Conservation (phyloP, 331 rosid species). For the Pyrus hybrid region DNA sequence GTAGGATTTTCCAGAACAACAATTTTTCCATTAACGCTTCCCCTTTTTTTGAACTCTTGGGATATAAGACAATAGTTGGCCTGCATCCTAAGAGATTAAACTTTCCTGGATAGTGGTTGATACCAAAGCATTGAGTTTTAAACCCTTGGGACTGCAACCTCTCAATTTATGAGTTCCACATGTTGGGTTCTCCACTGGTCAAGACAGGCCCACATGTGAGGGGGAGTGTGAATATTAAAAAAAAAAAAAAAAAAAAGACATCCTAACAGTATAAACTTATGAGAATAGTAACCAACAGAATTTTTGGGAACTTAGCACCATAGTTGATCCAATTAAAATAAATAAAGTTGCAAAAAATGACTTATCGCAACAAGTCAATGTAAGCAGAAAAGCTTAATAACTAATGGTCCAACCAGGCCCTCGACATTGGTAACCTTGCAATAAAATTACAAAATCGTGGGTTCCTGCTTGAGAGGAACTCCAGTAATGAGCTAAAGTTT, state of each 20-base stretch:
- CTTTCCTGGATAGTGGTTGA: too few relatives aligned
- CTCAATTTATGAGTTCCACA: too few relatives aligned
- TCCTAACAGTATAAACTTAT: too few relatives aligned
- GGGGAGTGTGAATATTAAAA: too few relatives aligned
- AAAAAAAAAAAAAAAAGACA: too few relatives aligned
- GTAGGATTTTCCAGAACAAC: not conserved
- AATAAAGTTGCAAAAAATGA: not conserved
- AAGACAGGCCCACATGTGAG: too few relatives aligned
- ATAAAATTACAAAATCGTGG: not conserved
- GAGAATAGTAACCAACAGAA: too few relatives aligned
- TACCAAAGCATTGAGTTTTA: too few relatives aligned
- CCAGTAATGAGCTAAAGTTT: not conserved
- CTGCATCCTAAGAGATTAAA: too few relatives aligned
- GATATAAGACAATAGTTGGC: too few relatives aligned
- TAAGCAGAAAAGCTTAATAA: constrained; percentile 29
- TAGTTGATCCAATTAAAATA: not conserved
- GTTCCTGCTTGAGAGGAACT: constrained; percentile 45
- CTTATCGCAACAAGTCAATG: not conserved
- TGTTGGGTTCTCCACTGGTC: too few relatives aligned
- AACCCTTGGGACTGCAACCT: too few relatives aligned
- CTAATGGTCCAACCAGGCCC: constrained; percentile 34
- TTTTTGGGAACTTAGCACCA: not conserved
- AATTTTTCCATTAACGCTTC: not conserved
- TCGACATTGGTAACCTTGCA: not conserved
- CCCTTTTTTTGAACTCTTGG: not conserved